Percentiles rank a stretch among this genome's conserved stretches.
These are phyloP conservation scores for Podaxis pistillaris DNA, from an alignment of 768 basidiomycete species.

Conservation along the genomic window DNA sequence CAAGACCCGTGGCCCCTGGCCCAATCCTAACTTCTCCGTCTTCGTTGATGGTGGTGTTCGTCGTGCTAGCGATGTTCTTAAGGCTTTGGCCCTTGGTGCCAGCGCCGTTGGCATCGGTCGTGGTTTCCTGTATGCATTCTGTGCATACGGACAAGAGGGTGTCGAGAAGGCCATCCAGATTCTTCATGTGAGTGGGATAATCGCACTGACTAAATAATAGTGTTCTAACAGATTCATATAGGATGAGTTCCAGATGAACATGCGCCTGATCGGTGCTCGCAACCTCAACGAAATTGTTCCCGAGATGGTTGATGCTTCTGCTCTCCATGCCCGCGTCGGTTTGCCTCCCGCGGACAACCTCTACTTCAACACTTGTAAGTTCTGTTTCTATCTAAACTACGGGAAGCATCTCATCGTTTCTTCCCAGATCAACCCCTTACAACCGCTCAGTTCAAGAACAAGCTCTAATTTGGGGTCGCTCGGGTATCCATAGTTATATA, in stretches of 20 bases:
- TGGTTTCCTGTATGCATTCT: constrained; percentile 87
- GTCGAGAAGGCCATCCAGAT: constrained; percentile 83
- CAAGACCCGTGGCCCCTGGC: constrained; percentile 67
- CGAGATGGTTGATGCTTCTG: constrained; percentile 83
- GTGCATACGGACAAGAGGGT: constrained; percentile 85
- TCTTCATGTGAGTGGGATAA: constrained; percentile 48
- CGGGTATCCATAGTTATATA: background rate
- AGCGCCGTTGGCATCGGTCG: constrained; percentile 89
- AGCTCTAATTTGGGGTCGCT: constrained; percentile 19
- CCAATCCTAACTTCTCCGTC: constrained; percentile 78
- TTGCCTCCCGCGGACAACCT: constrained; percentile 10
- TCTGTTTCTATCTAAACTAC: too few species aligned
- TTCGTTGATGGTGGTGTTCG: constrained; percentile 93
- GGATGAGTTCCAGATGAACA: constrained; percentile 99
- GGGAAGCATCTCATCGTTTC: background rate
- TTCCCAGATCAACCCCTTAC: constrained; percentile 21
- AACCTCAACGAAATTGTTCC: constrained; percentile 78
- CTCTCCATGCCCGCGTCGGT: constrained; percentile 11
- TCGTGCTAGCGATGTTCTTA: constrained; percentile 85
- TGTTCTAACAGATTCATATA: constrained; percentile 27
- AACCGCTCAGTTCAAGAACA: constrained; percentile 23
- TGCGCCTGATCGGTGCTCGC: constrained; percentile 86
- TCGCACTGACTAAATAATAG: background rate
- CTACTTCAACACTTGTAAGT: constrained; percentile 10
- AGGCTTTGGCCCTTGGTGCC: constrained; percentile 87